Evolutionary conservation across 202 grass and related monocot species (phyloP), one percentile per base, ranked within the genome.

Genomic region (Thinopyrum obtusiflorum): DNA sequence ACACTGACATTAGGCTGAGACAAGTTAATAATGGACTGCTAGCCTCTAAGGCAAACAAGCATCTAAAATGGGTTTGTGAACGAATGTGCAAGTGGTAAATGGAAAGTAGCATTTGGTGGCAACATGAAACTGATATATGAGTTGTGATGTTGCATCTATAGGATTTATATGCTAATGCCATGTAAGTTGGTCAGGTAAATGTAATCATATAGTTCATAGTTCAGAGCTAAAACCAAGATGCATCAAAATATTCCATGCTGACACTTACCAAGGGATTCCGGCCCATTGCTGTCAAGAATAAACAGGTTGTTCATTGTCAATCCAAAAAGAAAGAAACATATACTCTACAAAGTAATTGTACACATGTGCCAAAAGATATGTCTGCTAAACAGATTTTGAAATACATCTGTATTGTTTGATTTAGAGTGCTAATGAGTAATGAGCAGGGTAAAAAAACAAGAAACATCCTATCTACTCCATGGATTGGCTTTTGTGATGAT

Each of bases 201-300:
- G 4, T 66, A 1, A 68, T 55, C 29, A 59, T 73, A 28, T 0
- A 27, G 13, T 23, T 21, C 11, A 63, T 4, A 4, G 25, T n/a
- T n/a, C n/a, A n/a, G n/a, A n/a, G n/a, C n/a, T n/a, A n/a, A n/a
- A 66, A 23, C 11, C 0, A 70, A 80, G 6, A 36, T 85, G 61
- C 21, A 9, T 82, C 59, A 15, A 74, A 2, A 4, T 25, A 76
- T 39, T 63, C 61, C 24, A 61, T 83, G 68, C 33, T 51, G 40
- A 75, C 72, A 94, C 90, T 96, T 84, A 99, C 97, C 14, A 96
- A 80, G 18, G 93, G 97, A 82, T 89, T 91, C 13, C n/a, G n/a
- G n/a, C n/a, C 86, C 80, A 9, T 70, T 85, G 71, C 47, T 77
- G 37, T 86, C 92, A 72, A 98, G 93, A 89, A 98, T 96, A 87